Percentiles rank a stretch among this genome's conserved stretches.
Conservation (phyloP, 306 rosid species). For the Rubus idaeus region DNA sequence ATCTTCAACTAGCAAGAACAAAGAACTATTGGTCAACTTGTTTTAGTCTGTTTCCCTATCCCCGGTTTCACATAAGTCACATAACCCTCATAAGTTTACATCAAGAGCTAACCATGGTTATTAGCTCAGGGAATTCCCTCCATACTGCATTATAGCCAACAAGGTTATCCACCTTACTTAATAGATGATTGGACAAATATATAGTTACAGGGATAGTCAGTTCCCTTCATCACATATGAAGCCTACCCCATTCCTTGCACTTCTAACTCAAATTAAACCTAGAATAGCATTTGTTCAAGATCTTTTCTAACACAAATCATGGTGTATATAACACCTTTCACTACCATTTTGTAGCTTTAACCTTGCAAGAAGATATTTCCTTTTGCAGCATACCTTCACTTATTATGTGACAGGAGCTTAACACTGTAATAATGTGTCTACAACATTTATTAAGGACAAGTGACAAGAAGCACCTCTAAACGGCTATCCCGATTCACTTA, state of each 20-base stretch:
- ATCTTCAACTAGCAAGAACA: not conserved
- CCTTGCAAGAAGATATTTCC: conserved; percentile 1
- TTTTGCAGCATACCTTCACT: not conserved
- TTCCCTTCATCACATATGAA: not conserved
- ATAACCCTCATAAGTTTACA: too few relatives aligned
- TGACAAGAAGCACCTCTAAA: not conserved
- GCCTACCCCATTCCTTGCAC: not conserved
- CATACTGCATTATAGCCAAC: not conserved
- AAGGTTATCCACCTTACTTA: not conserved
- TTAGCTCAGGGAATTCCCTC: not conserved
- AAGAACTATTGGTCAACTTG: too few relatives aligned
- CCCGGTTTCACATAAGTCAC: too few relatives aligned
- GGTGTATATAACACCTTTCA: not conserved
- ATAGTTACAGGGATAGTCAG: not conserved
- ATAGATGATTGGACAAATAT: not conserved
- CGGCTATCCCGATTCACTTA: not conserved
- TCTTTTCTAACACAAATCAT: not conserved
- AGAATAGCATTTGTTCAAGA: not conserved
- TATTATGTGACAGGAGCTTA: not conserved
- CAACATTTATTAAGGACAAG: not conserved
- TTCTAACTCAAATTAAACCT: not conserved
- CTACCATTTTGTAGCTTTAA: not conserved
- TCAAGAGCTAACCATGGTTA: not conserved
- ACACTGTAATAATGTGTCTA: not conserved
- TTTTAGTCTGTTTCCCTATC: too few relatives aligned